phyloP scores from a whole-genome alignment of 1,139 yeast genomes.

The Geotrichum candidum region DNA sequence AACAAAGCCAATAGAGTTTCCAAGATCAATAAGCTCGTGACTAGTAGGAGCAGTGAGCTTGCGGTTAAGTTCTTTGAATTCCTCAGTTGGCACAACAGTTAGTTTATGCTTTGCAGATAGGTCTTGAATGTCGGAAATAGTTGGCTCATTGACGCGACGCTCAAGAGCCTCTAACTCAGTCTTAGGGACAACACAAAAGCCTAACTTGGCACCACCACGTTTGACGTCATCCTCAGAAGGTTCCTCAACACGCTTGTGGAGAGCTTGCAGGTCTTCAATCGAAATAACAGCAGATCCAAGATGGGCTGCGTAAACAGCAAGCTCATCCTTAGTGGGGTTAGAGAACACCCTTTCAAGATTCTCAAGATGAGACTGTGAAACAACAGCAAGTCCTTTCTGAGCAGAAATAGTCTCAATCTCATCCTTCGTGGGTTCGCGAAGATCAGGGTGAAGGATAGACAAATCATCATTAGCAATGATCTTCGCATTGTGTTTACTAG shows the following conservation, averaged over 20 bases:
- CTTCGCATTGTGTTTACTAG: constrained; percentile 28
- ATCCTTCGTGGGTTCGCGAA: constrained; percentile 31
- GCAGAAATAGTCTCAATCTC: constrained; percentile 30
- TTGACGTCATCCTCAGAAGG: constrained; percentile 14
- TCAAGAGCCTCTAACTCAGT: constrained; percentile 29
- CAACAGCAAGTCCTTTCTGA: constrained; percentile 24
- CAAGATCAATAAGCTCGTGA: constrained; percentile 34
- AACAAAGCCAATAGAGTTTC: constrained; percentile 37
- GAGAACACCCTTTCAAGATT: constrained; percentile 17
- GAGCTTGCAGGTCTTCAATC: constrained; percentile 30
- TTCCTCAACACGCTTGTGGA: constrained; percentile 15
- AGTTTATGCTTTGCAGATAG: constrained; percentile 29
- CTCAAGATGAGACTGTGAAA: constrained; percentile 11
- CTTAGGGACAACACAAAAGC: constrained; percentile 37
- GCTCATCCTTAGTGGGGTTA: constrained; percentile 31
- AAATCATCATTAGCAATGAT: constrained; percentile 34
- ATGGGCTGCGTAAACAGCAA: constrained; percentile 44
- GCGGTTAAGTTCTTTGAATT: constrained; percentile 23
- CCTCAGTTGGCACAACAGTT: constrained; percentile 32
- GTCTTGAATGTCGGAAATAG: constrained; percentile 11
- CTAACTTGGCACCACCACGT: constrained; percentile 26
- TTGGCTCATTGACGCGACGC: constrained; percentile 12
- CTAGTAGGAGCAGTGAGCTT: constrained; percentile 25
- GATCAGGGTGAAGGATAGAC: constrained; percentile 6
- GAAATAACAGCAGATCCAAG: constrained; percentile 45